Evolutionary conservation across 768 basidiomycete genomes (phyloP), one percentile per base, ranked within the genome.

Genomic region (Rhizopogon roseolus): DNA sequence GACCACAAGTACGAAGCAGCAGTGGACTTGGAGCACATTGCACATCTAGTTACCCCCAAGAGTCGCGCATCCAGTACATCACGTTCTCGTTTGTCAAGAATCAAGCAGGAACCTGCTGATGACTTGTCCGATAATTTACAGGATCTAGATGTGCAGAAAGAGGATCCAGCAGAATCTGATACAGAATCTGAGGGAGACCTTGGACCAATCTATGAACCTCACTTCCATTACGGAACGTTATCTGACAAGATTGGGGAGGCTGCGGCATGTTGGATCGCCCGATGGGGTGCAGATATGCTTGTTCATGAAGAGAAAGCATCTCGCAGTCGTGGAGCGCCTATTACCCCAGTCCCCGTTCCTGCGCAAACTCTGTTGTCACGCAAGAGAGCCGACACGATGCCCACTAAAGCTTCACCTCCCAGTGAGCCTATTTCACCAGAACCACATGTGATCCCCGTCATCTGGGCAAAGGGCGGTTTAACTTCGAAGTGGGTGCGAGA

Each of bases 161-260:
- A 74, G 52, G 72, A 66, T 45, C 70, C 70, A 9, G 62, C 69
- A 6, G 71, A 72, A 32, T 70, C 68, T 7, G 65, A 67, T 27
- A 61, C 63, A 4, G 65, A 61, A 41, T 59, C 69, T n/a, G 64
- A 66, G n/a, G 52, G 56, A 13, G 53, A 63, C 28, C 59, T 57
- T 7, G 53, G 43, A 5, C 57, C 54, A 2, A 52, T 53, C 6
- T 62, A 55, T 19, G 59, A 62, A 13, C 76, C 78, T 2, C 72
- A 72, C 36, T 88, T 84, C 60, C 79, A 84, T 63, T 96, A 97
- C 62, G 94, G 93, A n/a, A 77, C 82, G n/a, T 76, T 93, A 9
- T 89, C 89, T 0, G 84, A 93, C 69, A 95, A 92, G 72, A 90
- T 97, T 53, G 94, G 94, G 11, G 93, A 96, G 69, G 87, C 91